Base-by-base conservation (phyloP, 2,329 filamentous ascomycete species). In the Fusarium sp. region DNA sequence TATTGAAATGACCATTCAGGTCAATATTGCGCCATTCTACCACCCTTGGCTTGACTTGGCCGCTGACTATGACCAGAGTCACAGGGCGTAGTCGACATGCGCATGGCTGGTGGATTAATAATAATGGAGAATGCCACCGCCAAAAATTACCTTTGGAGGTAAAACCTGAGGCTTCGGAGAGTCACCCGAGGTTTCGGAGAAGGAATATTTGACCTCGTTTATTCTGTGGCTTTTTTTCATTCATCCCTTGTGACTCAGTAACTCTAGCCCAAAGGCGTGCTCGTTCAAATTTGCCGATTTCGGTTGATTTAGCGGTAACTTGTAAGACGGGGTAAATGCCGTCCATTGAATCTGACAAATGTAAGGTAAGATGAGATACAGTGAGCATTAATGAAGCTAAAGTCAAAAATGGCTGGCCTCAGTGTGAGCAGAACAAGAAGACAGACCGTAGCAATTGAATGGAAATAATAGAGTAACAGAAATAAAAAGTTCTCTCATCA, bases 1-100 rank as follows among this genome's bases (percentile, higher is more conserved):
- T 53, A 15, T 37, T 15, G 8, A 53, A 53, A 10, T 35, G 14
- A 15, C 23, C 21, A n/a, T 29, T 36, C 21, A 49, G n/a, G 39
- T 33, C n/a, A 33, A 11, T 21, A 62, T 58, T 49, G 33, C 58
- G 20, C 51, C 58, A 63, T 63, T 5, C 7, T 29, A 9, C 23
- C 14, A 11, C 18, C 49, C 23, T 17, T 20, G 20, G n/a, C n/a
- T n/a, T 25, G 25, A 9, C 25, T 25, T 25, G 25, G 65, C 65
- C 65, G 59, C 23, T 29, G 37, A 20, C 56, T 17, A 27, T 31
- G 17, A 36, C 45, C 37, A 40, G 29, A 14, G 27, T 50, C 48
- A 56, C 60, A 69, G 65, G 66, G 66, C 66, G 66, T 29, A 37
- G 17, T 56, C 54, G 66, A 69, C 66, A 67, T 46, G 61, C n/a